Evolutionary conservation across 1,139 yeast species (phyloP).

Genomic region (Schizosaccharomyces versatilis): DNA sequence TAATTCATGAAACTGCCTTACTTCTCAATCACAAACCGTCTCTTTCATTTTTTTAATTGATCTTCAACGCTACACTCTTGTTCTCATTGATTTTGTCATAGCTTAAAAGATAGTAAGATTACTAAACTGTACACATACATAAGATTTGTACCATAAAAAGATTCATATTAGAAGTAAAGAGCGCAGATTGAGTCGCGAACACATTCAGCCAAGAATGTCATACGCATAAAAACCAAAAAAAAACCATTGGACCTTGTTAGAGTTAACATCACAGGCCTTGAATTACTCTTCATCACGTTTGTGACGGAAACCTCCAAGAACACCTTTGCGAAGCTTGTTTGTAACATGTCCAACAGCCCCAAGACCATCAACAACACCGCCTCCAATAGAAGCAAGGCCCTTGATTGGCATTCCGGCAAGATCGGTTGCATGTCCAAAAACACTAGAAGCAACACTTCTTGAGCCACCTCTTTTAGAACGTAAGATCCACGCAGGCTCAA

Average conservation of each 20-base stretch:
- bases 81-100: too few relatives aligned
- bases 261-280: neutral
- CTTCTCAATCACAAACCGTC: too few relatives aligned
- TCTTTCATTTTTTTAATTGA: too few relatives aligned
- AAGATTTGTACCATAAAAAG: too few relatives aligned
- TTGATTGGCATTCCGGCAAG: conserved; percentile 16
- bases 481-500: conserved; percentile 48
- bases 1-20: too few relatives aligned
- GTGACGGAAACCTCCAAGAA: neutral
- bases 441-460: conserved; percentile 7
- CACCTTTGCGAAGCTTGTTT: neutral
- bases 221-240: neutral
- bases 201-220: neutral
- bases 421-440: conserved; percentile 10
- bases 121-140: too few relatives aligned
- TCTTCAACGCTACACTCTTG: too few relatives aligned
- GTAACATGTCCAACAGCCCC: neutral
- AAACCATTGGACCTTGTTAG: neutral
- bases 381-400: conserved; percentile 15
- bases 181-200: neutral
- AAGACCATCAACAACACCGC: conserved; percentile 5
- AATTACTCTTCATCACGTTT: neutral
- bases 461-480: conserved; percentile 16
- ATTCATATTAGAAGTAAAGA: neutral
- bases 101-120: too few relatives aligned